These are phyloP conservation scores for Penicillium paradoxum DNA, from an alignment of 495 filamentous ascomycete genomes.

Conservation along the genomic window DNA sequence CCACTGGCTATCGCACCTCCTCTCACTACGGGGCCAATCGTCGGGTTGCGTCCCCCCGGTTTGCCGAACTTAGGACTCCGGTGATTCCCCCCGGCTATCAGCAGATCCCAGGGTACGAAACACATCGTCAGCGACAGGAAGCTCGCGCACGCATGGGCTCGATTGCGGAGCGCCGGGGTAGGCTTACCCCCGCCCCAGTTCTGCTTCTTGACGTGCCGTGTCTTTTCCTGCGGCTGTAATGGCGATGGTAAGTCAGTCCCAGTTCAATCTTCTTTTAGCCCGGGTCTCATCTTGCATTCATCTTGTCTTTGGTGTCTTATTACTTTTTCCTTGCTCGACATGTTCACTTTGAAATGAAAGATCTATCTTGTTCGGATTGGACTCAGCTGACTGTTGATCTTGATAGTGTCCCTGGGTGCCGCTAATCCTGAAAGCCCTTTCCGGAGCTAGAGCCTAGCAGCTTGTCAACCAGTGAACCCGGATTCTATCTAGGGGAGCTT, in stretches of 20 bases:
- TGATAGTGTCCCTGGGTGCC: slow-evolving; percentile 1
- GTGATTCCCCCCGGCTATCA: background rate
- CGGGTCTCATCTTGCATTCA: background rate
- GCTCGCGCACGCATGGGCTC: background rate
- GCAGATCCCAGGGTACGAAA: background rate
- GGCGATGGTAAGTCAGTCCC: background rate
- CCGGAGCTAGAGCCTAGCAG: background rate
- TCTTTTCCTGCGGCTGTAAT: background rate
- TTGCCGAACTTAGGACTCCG: background rate
- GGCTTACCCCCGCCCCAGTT: background rate
- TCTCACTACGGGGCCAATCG: background rate
- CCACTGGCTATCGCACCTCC: background rate
- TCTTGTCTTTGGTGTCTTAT: background rate
- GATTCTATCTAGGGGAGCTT: background rate
- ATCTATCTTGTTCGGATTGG: background rate
- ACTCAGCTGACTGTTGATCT: background rate
- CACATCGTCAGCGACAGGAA: background rate
- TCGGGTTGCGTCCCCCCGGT: background rate
- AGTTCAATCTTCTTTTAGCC: background rate
- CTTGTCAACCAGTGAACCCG: background rate
- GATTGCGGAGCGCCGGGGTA: background rate
- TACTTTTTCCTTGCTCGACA: background rate
- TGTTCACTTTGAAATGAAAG: background rate
- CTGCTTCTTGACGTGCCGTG: background rate
- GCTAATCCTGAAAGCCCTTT: background rate